These are phyloP conservation scores for Pseudozyma sp. DNA, from an alignment of 1,284 basidiomycete species.

Conservation along the genomic window DNA sequence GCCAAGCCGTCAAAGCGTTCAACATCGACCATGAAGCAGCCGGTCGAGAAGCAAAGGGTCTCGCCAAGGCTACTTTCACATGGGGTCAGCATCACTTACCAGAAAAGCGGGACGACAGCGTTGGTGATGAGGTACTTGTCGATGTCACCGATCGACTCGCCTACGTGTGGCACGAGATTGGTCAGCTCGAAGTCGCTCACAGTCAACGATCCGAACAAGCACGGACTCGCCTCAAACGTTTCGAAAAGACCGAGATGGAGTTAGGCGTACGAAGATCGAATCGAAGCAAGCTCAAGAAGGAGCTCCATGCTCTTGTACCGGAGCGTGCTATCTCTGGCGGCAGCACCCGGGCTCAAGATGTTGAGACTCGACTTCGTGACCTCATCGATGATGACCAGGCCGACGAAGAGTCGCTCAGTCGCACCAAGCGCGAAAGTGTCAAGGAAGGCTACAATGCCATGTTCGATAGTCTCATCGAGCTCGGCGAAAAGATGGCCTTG, in stretches of 20 bases:
- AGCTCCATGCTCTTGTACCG: constrained; percentile 55
- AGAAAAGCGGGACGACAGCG: constrained; percentile 52
- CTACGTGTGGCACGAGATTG: constrained; percentile 56
- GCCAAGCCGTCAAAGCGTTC: constrained; percentile 56
- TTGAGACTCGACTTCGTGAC: constrained; percentile 42
- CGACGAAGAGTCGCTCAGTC: constrained; percentile 55
- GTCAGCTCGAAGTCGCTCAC: constrained; percentile 60
- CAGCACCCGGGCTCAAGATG: constrained; percentile 28
- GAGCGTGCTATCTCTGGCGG: constrained; percentile 47
- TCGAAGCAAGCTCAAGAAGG: constrained; percentile 55
- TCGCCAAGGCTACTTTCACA: constrained; percentile 55
- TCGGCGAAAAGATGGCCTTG: constrained; percentile 62
- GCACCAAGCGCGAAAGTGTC: constrained; percentile 51
- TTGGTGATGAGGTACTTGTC: constrained; percentile 53
- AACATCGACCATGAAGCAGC: constrained; percentile 60
- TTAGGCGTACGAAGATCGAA: constrained; percentile 44
- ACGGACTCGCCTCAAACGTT: constrained; percentile 52
- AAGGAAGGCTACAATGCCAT: constrained; percentile 50
- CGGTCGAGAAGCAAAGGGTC: constrained; percentile 50
- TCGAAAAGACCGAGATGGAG: constrained; percentile 55
- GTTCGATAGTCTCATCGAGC: constrained; percentile 62
- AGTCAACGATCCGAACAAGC: constrained; percentile 51
- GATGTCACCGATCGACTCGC: constrained; percentile 61
- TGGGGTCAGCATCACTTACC: constrained; percentile 60
- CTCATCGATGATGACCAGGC: constrained; percentile 56